Evolutionary conservation across 148 eudicot species (phyloP), one percentile per base, ranked within the genome.

Genomic region (Silene latifolia): DNA sequence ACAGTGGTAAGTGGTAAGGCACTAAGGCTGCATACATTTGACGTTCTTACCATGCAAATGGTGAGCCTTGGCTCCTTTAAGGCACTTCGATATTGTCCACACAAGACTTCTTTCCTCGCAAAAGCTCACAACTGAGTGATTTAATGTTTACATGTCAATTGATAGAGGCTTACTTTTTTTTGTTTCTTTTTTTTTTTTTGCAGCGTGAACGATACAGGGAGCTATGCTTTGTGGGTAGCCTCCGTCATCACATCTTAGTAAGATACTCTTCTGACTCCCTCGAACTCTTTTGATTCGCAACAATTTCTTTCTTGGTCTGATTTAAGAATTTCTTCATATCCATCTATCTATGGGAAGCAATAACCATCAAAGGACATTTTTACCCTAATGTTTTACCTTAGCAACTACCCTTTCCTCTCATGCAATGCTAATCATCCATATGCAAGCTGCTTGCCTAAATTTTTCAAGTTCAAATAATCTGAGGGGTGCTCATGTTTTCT

Each of bases 131-230:
- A 2, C 5, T 27, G 3, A 9, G 58, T 32, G n/a, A 27, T 17
- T 57, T 0, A 11, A n/a, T 4, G 13, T 70, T 0, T 10, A 13
- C 24, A 20, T 4, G n/a, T 23, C 7, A 35, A 24, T 35, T 13
- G 4, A 11, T 74, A 11, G 51, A 12, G 53, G 12, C 15, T 51
- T 42, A 46, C 25, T 21, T 14, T 9, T 48, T 61, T 24, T 39
- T 39, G 0, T 7, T 7, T 39, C 6, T 8, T 39, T 7, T 39
- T 62, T 18, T 11, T 35, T 25, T 23, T 32, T 32, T 72, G 71
- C 88, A 91, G 97, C 72, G 89, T 89, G 72, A 89, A 83, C 75
- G 86, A 80, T 65, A 75, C 74, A 69, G 86, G 93, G 25, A 72
- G 75, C 48, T 91, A 91, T 84, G 82, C 83, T 78, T 66, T 86